Conservation (phyloP, 768 basidiomycete species). For the Lepiota venenata region DNA sequence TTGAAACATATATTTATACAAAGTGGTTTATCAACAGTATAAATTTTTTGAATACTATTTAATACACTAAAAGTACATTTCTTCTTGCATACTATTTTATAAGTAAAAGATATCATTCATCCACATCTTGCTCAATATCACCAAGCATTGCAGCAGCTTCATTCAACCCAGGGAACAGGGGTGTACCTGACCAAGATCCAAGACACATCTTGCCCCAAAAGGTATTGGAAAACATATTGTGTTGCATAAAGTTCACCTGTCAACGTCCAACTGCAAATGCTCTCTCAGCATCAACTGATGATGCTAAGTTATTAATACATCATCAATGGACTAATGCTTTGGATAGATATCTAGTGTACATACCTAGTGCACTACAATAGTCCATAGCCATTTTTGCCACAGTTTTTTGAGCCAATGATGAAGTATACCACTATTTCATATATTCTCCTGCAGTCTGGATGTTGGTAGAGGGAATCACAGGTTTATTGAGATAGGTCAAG, state of each 20-base stretch:
- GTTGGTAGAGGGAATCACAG: neutral
- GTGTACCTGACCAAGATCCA: conserved; percentile 26
- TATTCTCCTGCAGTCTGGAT: conserved; percentile 17
- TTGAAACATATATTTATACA: neutral
- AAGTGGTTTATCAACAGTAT: neutral
- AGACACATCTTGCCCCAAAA: conserved; percentile 30
- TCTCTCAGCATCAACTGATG: conserved; percentile 33
- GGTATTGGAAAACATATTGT: conserved; percentile 28
- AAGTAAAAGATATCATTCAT: neutral
- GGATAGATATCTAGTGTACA: neutral
- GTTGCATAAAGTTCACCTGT: conserved; percentile 30
- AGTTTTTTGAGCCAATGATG: neutral
- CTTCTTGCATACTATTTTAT: neutral
- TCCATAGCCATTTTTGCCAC: conserved; percentile 23
- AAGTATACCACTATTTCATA: conserved; percentile 17
- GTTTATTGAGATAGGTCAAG: conserved; percentile 18
- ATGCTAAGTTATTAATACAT: conserved; percentile 15
- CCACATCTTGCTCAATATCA: neutral
- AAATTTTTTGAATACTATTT: neutral
- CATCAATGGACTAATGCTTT: neutral
- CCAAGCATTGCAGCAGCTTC: conserved; percentile 6
- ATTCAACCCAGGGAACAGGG: conserved; percentile 20
- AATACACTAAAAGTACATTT: neutral
- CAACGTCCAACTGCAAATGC: conserved; percentile 29
- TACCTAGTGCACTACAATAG: conserved; percentile 24